Evolutionary conservation across 2,329 filamentous ascomycete genomes (phyloP).

Genomic region (Alternaria arborescens): DNA sequence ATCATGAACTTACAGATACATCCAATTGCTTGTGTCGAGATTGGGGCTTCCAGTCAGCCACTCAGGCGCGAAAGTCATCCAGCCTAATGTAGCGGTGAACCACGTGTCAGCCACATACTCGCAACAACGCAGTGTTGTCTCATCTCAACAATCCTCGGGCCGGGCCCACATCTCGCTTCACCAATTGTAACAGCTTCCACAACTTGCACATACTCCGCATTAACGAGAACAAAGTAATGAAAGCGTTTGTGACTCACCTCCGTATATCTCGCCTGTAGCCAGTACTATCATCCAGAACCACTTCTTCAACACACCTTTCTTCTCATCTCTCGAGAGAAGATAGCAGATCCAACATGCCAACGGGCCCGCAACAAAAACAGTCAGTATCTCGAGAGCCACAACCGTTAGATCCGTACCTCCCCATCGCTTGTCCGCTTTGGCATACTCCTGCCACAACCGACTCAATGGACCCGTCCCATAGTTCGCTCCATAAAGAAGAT

Average conservation of each 20-base stretch:
- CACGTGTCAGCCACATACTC: slow-evolving; percentile 49
- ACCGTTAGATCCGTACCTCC: slow-evolving; percentile 66
- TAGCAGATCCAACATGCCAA: slow-evolving; percentile 67
- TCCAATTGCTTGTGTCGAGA: slow-evolving; percentile 66
- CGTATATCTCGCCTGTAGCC: slow-evolving; percentile 71
- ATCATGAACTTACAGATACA: slow-evolving; percentile 60
- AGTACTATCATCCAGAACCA: slow-evolving; percentile 66
- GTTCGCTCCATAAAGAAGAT: slow-evolving; percentile 67
- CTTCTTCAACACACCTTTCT: slow-evolving; percentile 49
- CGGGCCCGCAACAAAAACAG: slow-evolving; percentile 67
- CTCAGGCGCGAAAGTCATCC: slow-evolving; percentile 72
- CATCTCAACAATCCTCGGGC: slow-evolving; percentile 28
- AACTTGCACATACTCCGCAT: slow-evolving; percentile 14
- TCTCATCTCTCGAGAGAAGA: slow-evolving; percentile 54
- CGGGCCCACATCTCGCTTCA: slow-evolving; percentile 33
- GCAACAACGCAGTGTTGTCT: slow-evolving; percentile 27
- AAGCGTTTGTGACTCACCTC: slow-evolving; percentile 52
- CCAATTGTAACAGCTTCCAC: slow-evolving; percentile 14
- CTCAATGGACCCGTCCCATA: slow-evolving; percentile 64
- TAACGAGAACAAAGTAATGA: slow-evolving; percentile 7
- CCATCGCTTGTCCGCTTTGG: slow-evolving; percentile 70
- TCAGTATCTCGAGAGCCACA: slow-evolving; percentile 68
- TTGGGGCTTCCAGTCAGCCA: slow-evolving; percentile 68
- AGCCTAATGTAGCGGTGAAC: slow-evolving; percentile 54
- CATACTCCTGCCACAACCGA: slow-evolving; percentile 71